Base-by-base conservation (phyloP, 768 basidiomycete species). In the Xerocomus spinulosus region DNA sequence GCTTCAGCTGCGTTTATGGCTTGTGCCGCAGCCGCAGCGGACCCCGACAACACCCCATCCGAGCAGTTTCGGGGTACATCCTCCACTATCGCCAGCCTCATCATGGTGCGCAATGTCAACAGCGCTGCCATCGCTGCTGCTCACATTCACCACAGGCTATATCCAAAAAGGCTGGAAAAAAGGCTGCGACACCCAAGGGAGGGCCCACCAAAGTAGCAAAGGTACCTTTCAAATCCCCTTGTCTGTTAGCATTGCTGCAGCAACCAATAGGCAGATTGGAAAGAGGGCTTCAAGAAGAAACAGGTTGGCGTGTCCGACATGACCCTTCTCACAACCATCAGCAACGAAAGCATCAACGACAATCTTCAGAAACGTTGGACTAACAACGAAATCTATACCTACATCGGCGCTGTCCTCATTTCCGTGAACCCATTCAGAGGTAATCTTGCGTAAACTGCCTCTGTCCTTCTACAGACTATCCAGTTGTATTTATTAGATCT, bases 221-320 rank as follows among this genome's bases (percentile, higher is more conserved):
- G 80, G 89, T 89, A 59, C 38, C 26, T 54, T 57, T 44, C 42
- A 26, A n/a, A 30, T 26, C 39, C 21, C 48, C 48, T 12, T 20
- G n/a, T 42, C 18, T 26, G 8, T 25, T 40, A 34, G 32, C 32
- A 50, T 29, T 34, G 49, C 53, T 38, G 39, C 46, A 48, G 6
- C 18, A 18, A 34, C 24, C 35, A 39, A 45, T 54, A 98, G 94
- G 95, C 95, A 41, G 95, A 98, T 67, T 99, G 95, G 95, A 95
- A 95, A 70, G 95, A 98, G 63, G 93, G 94, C 5, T 99, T 99
- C 79, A 96, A 96, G 85, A 99, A 97, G 84, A 97, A 97, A 73
- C 87, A 91, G 70, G 86, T 94, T 52, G 96, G 96, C 46, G 95
- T 99, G 49, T 84, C 91, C 35, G 96, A 99, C 76, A 99, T 99